phyloP scores from a whole-genome alignment of 176 grass and related monocot species.

The Oryza glumipatula region DNA sequence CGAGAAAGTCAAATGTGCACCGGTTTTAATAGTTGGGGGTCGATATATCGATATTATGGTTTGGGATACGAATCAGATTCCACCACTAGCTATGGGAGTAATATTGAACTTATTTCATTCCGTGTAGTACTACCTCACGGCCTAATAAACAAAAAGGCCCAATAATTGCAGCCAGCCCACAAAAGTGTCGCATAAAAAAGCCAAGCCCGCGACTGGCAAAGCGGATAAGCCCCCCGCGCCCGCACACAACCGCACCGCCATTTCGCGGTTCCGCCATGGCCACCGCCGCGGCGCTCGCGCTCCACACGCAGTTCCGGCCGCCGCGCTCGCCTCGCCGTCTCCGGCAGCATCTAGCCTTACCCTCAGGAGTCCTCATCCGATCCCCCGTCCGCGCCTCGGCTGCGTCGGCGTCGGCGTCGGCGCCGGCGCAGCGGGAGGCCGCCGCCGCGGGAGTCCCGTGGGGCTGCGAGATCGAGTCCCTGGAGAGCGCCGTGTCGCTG shows the following conservation, averaged over 20 bases:
- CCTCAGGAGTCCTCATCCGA: constrained; percentile 5
- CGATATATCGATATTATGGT: too few species aligned
- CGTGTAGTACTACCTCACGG: background rate
- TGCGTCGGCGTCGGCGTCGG: constrained; percentile 44
- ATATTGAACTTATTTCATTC: too few species aligned
- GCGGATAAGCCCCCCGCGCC: constrained; percentile 43
- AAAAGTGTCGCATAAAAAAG: background rate
- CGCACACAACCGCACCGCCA: constrained; percentile 15
- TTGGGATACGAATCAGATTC: too few species aligned
- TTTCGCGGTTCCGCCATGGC: constrained; percentile 51
- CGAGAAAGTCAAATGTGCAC: too few species aligned
- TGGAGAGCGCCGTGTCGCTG: constrained; percentile 78
- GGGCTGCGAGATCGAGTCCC: constrained; percentile 94
- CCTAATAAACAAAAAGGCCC: background rate
- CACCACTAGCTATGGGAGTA: too few species aligned
- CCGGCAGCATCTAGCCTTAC: background rate
- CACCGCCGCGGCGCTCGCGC: constrained; percentile 42
- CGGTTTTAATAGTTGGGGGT: too few species aligned
- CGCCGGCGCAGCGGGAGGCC: constrained; percentile 36
- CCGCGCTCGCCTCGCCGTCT: constrained; percentile 14
- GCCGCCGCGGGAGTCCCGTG: constrained; percentile 48
- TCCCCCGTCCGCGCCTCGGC: constrained; percentile 25
- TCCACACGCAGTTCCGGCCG: constrained; percentile 48
- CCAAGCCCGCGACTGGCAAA: background rate
- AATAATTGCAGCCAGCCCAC: background rate